Evolutionary conservation across 2,329 filamentous ascomycete species (phyloP).

Genomic region (Diaporthe sp.): DNA sequence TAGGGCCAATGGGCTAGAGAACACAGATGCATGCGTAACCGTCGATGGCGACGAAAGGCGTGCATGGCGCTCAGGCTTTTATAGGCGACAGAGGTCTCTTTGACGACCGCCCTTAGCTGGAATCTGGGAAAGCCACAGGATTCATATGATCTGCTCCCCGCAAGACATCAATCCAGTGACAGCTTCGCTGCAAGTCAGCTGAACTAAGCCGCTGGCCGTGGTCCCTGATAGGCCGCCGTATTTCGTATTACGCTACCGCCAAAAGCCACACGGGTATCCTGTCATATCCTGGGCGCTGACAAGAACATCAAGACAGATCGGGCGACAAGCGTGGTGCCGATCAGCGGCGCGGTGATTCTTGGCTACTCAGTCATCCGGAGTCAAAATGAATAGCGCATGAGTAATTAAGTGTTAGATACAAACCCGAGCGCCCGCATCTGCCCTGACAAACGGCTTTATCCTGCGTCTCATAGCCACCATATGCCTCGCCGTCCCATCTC

Average conservation of each 20-base stretch:
- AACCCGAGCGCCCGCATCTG: background rate
- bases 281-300: background rate
- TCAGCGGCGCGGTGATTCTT: background rate
- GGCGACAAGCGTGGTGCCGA: background rate
- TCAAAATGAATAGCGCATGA: background rate
- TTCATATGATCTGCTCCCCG: background rate
- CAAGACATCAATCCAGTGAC: background rate
- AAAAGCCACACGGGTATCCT: slow-evolving; percentile 4
- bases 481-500: background rate
- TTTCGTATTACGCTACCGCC: slow-evolving; percentile 22
- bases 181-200: slow-evolving; percentile 4
- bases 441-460: background rate
- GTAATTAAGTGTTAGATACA: background rate
- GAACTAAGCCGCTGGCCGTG: background rate
- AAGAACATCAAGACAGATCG: background rate
- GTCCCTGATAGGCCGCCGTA: background rate
- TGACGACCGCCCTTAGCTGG: slow-evolving; percentile 1
- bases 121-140: background rate
- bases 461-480: too few relatives aligned
- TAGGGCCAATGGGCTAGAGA: background rate
- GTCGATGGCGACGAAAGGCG: background rate
- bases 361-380: background rate
- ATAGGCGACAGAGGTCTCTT: background rate
- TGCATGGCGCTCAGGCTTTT: background rate
- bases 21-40: background rate